Evolutionary conservation across 2,329 filamentous ascomycete species (phyloP), one percentile per base, ranked within the genome.

Genomic region (Ophiocordyceps australis): DNA sequence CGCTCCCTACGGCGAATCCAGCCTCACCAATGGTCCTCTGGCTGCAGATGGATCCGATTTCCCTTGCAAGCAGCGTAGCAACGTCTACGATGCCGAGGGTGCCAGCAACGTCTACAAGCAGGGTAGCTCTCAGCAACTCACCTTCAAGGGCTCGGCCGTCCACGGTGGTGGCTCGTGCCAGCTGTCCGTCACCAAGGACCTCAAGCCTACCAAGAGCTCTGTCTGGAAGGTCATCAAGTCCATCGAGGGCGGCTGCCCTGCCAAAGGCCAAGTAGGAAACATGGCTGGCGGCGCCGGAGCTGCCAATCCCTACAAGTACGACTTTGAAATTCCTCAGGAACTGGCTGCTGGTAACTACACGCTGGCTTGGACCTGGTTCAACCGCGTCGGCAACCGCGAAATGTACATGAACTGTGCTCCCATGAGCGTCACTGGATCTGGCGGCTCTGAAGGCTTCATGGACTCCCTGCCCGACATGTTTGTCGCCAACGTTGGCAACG

Each of bases 381-480:
- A 95, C 59, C 77, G 76, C 31, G 43, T 92, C 8, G 89, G 89
- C 3, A 93, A 93, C 56, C 74, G 85, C 1, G 89, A 95, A 46
- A 82, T 93, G 64, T 94, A 95, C 62, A 92, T 93, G 83, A 91
- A 93, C 63, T 98, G 86, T 39, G 81, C 77, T 0, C 70, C 80
- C 0, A 49, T 92, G 24, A 64, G 59, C 0, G 60, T 95, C 14
- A 67, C 66, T 0, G 66, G 66, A 7, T 35, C 33, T 0, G 52
- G 50, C 0, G 65, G 65, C 27, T 47, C 50, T 22, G 39, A 68
- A 29, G 48, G 57, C 2, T 65, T 65, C 35, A 65, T 74, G 33
- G 45, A 66, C 20, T 46, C 52, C 0, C 73, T 91, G 70, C 78
- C 79, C 0, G 51, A 66, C 16, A 66, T 83, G 50, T 79, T 81